Conservation (phyloP, 2,329 filamentous ascomycete genomes). For the Phoma herbarum region DNA sequence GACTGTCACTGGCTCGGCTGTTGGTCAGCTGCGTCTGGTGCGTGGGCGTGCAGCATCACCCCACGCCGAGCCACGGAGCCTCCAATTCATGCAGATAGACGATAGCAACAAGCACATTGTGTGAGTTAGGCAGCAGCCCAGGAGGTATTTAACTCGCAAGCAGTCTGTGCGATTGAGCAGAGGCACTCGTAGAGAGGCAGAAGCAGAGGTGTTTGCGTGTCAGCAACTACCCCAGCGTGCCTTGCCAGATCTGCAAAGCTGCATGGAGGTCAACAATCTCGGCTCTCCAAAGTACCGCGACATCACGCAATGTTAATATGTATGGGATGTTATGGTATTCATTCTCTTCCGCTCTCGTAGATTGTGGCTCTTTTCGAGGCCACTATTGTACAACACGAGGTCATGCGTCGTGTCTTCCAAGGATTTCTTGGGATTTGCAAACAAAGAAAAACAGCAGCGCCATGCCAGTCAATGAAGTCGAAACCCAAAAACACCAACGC, state of each 20-base stretch:
- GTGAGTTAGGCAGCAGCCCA: neutral
- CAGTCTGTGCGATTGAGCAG: neutral
- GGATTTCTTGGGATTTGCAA: conserved; percentile 11
- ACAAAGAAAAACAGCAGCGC: conserved; percentile 20
- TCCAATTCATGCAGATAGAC: conserved; percentile 1
- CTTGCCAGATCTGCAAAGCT: neutral
- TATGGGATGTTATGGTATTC: neutral
- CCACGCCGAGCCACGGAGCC: conserved; percentile 12
- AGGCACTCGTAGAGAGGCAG: too few relatives aligned
- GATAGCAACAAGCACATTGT: neutral
- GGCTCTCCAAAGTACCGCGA: conserved; percentile 12
- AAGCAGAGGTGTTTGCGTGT: neutral
- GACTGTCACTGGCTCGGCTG: conserved; percentile 31
- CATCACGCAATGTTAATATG: neutral
- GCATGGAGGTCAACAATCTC: conserved; percentile 6
- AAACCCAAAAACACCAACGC: conserved; percentile 24
- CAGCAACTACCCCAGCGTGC: neutral
- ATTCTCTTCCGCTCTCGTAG: conserved; percentile 7
- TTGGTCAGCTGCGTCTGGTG: conserved; percentile 16
- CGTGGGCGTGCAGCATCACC: conserved; percentile 18
- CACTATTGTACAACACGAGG: conserved; percentile 22
- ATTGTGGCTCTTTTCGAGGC: conserved; percentile 1
- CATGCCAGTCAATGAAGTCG: conserved; percentile 19
- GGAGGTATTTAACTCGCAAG: too few relatives aligned
- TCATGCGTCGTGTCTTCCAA: conserved; percentile 24